Conservation (phyloP, 768 basidiomycete species). For the Boletus rex-veris region DNA sequence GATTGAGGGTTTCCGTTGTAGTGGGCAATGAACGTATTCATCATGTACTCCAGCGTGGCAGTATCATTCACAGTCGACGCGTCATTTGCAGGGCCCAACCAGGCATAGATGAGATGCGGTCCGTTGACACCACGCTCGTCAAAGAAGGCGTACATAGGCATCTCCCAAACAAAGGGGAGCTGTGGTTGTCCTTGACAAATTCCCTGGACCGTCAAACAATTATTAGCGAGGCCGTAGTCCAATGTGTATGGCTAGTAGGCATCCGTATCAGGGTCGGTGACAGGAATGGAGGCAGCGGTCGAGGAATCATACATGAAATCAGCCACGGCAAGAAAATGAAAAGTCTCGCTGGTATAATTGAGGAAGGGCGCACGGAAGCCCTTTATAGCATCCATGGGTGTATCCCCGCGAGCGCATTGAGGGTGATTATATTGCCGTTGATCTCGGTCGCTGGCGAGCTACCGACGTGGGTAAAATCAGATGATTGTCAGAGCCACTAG, state of each 20-base stretch:
- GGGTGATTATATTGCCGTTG: neutral
- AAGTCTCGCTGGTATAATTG: neutral
- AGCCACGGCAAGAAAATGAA: neutral
- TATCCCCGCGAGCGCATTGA: neutral
- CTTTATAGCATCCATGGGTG: neutral
- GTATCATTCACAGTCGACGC: too few relatives aligned
- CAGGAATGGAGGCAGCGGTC: constrained; percentile 1
- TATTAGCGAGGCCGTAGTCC: constrained; percentile 3
- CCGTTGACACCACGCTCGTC: too few relatives aligned
- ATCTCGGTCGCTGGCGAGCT: neutral
- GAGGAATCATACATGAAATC: neutral
- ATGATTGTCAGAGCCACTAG: neutral
- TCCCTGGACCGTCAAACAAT: too few relatives aligned
- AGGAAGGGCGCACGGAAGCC: constrained; percentile 1
- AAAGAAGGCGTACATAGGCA: too few relatives aligned
- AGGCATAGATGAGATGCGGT: too few relatives aligned
- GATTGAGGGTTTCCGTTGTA: too few relatives aligned
- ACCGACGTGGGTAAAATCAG: neutral
- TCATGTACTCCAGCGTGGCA: too few relatives aligned
- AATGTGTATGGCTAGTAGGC: constrained; percentile 6
- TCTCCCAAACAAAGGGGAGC: too few relatives aligned
- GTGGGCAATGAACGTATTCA: too few relatives aligned
- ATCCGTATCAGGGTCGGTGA: neutral
- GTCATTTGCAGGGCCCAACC: too few relatives aligned
- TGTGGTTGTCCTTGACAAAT: too few relatives aligned